Conservation (phyloP, 106 monocot genomes). For the Allium cepa region DNA sequence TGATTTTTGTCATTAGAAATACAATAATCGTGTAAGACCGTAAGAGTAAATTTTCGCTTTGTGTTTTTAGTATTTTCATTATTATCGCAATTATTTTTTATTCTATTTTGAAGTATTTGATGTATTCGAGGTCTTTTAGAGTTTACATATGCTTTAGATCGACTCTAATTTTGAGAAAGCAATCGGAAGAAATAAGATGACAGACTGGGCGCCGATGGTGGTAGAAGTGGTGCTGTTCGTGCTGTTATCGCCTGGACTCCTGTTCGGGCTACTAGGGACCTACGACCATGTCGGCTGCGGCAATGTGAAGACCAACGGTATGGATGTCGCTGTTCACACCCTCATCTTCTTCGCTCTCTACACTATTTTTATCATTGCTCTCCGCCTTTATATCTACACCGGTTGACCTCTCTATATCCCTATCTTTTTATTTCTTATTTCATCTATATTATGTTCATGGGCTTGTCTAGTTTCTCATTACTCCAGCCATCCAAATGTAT, state of each 20-base stretch:
- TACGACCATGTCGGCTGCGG: conserved; percentile 32
- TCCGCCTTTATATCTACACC: conserved; percentile 56
- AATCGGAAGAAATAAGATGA: conserved; percentile 11
- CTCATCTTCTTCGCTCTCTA: conserved; percentile 53
- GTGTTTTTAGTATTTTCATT: too few relatives aligned
- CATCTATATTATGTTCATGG: neutral
- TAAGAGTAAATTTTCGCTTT: too few relatives aligned
- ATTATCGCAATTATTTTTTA: too few relatives aligned
- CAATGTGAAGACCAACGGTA: conserved; percentile 50
- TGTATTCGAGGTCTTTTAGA: too few relatives aligned
- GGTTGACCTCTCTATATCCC: conserved; percentile 11
- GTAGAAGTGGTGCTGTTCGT: conserved; percentile 58
- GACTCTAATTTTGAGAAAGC: neutral
- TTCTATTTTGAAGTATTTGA: too few relatives aligned
- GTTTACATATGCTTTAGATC: too few relatives aligned
- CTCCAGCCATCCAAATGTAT: too few relatives aligned
- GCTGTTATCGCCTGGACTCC: conserved; percentile 45
- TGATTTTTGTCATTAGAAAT: too few relatives aligned
- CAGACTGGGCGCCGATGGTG: conserved; percentile 61
- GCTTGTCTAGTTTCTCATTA: too few relatives aligned
- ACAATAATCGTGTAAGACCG: too few relatives aligned
- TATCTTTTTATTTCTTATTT: neutral
- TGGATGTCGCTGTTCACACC: conserved; percentile 47
- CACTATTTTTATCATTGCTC: conserved; percentile 52
- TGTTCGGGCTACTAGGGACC: conserved; percentile 39